These are phyloP conservation scores for Populus tremula DNA, from an alignment of 345 rosid species.

Conservation along the genomic window DNA sequence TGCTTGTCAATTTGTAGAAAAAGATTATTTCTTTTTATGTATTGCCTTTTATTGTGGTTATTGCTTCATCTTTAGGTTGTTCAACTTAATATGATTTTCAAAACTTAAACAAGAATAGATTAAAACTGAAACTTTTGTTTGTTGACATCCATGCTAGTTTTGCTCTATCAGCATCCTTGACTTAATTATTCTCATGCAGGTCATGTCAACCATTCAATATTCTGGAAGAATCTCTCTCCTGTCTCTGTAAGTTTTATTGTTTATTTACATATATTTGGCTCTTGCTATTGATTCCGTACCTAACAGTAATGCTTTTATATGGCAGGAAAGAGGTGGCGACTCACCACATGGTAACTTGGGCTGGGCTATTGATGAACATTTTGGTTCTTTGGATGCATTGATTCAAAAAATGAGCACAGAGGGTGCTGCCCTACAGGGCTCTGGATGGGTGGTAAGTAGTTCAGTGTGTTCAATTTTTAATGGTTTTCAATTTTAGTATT, in stretches of 20 bases:
- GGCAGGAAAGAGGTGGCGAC: conserved; percentile 92
- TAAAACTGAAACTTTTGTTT: background rate
- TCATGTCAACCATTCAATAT: conserved; percentile 86
- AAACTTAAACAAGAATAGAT: background rate
- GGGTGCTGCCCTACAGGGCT: conserved; percentile 95
- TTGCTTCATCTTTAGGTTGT: background rate
- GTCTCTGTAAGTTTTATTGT: conserved; percentile 43
- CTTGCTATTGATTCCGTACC: background rate
- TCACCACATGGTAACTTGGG: conserved; percentile 79
- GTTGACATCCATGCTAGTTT: background rate
- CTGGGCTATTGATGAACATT: conserved; percentile 66
- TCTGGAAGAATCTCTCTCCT: conserved; percentile 91
- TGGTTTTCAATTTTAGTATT: conserved; percentile 3
- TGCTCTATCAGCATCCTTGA: background rate
- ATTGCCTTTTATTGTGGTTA: background rate
- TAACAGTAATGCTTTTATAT: conserved; percentile 4
- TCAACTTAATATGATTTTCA: background rate
- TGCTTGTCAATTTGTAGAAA: background rate
- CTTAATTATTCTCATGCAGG: conserved; percentile 40
- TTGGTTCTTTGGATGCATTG: conserved; percentile 80
- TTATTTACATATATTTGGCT: background rate
- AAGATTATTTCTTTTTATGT: background rate
- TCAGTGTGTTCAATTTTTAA: background rate
- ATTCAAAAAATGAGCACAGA: conserved; percentile 78
- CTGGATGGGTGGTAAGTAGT: conserved; percentile 95